Base-by-base conservation (phyloP, 352 stramenopile genomes). In the Globisporangium abappressorium region DNA sequence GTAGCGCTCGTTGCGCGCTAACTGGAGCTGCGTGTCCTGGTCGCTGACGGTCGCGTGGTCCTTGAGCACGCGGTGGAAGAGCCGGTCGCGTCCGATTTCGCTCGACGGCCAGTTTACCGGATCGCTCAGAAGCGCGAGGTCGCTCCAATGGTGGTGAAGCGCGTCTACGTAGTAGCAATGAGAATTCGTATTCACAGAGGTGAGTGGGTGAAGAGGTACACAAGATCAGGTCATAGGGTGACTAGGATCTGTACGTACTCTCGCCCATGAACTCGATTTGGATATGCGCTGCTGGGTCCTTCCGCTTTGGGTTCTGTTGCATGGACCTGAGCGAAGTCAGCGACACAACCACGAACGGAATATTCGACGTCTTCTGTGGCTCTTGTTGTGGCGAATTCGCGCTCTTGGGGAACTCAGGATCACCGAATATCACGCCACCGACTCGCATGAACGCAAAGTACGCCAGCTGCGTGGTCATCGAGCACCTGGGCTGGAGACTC, bases 11-110 rank as follows among this genome's bases (percentile, higher is more conserved):
- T 84, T 77, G 28, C 74, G 77, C 7, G 73, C 72, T 15, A 90
- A 71, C 14, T 77, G 65, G 22, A 78, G 66, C 47, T 89, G 73
- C 20, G 71, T 53, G n/a, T 82, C 77, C 36, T 85, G 74, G 26
- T 77, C 77, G n/a, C 74, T 56, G 8, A 85, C 57, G 0, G 72
- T 69, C 0, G 74, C 74, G 26, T 91, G 83, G 22, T 91, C 82
- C 53, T 91, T 90, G n/a, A 91, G 64, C 76, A 92, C 88, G 20
- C 85, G 81, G 64, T 92, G 79, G 68, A 88, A 85, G 46, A 92
- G 62, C 12, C 79, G 71, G 3, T 90, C 79, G 43, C 84, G 82
- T 20, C 66, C 74, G n/a, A 54, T 61, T 53, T 79, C 65, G 11
- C 70, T 75, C 55, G 66, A 64, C 9, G 84, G 85, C 82, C 84